phyloP scores from a whole-genome alignment of 352 stramenopile genomes.

The Globisporangium megalacanthum region DNA sequence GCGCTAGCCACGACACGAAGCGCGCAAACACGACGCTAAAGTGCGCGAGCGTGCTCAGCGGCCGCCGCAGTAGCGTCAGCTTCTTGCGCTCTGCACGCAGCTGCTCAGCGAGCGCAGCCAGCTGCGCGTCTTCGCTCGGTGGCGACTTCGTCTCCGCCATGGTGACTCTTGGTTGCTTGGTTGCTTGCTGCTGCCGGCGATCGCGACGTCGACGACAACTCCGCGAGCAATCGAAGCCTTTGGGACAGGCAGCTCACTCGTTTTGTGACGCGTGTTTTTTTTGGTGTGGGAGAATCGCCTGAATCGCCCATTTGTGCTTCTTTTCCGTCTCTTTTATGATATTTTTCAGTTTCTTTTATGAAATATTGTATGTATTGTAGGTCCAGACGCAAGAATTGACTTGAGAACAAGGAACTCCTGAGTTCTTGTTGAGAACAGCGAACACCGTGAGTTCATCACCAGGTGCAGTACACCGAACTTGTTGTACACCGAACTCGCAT shows the following conservation, averaged over 20 bases:
- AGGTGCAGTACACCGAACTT: too few relatives aligned
- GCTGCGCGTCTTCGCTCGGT: conserved; percentile 3
- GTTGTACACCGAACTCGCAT: too few relatives aligned
- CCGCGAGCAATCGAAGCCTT: background rate
- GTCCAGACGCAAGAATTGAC: too few relatives aligned
- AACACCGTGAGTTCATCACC: too few relatives aligned
- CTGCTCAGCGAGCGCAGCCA: conserved; percentile 35
- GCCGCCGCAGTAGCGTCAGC: conserved; percentile 76
- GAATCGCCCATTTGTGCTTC: too few relatives aligned
- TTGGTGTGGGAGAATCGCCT: background rate
- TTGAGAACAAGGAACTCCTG: too few relatives aligned
- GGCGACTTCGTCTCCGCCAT: conserved; percentile 1
- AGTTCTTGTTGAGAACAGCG: too few relatives aligned
- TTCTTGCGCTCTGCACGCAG: conserved; percentile 76
- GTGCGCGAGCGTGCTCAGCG: conserved; percentile 73
- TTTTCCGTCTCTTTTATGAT: too few relatives aligned
- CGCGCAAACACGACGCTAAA: conserved; percentile 71
- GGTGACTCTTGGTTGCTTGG: background rate
- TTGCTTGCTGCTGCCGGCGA: too few relatives aligned
- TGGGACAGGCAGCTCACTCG: background rate
- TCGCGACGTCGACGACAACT: too few relatives aligned
- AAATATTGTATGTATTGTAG: too few relatives aligned
- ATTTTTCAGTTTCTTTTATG: too few relatives aligned
- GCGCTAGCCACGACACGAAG: conserved; percentile 67
- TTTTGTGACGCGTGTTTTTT: background rate